These are phyloP conservation scores for Panicum virgatum DNA, from an alignment of 202 grass and related monocot species.

Conservation along the genomic window DNA sequence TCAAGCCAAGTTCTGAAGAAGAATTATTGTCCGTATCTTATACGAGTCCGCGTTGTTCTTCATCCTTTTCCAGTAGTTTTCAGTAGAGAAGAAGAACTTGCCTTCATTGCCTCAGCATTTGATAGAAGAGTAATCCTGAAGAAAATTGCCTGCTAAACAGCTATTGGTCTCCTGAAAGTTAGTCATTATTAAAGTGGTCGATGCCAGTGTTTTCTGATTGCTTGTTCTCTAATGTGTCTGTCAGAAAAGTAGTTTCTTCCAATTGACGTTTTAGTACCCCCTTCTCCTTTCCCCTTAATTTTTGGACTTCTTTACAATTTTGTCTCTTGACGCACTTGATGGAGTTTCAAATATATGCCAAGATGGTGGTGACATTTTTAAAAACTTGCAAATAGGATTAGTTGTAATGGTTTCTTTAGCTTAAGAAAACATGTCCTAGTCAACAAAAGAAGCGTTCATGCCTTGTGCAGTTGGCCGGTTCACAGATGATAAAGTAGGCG, in stretches of 20 bases:
- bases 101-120: background rate
- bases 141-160: background rate
- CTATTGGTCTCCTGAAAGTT: slow-evolving; percentile 9
- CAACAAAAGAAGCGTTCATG: slow-evolving; percentile 4
- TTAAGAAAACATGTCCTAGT: background rate
- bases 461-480: background rate
- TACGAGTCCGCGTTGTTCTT: background rate
- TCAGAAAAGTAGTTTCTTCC: background rate
- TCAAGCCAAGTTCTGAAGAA: background rate
- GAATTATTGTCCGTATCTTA: slow-evolving; percentile 8
- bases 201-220: background rate
- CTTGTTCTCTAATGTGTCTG: background rate
- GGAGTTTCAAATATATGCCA: background rate
- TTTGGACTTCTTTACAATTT: background rate
- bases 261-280: background rate
- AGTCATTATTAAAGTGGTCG: slow-evolving; percentile 7
- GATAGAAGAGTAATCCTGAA: slow-evolving; percentile 20
- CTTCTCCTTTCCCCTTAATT: background rate
- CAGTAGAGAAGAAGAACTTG: background rate
- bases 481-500: background rate
- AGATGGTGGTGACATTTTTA: background rate
- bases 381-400: background rate
- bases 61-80: background rate
- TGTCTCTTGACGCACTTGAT: background rate
- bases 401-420: background rate